Base-by-base conservation (phyloP, 2,329 filamentous ascomycete species). In the Pyrenochaeta sp. region DNA sequence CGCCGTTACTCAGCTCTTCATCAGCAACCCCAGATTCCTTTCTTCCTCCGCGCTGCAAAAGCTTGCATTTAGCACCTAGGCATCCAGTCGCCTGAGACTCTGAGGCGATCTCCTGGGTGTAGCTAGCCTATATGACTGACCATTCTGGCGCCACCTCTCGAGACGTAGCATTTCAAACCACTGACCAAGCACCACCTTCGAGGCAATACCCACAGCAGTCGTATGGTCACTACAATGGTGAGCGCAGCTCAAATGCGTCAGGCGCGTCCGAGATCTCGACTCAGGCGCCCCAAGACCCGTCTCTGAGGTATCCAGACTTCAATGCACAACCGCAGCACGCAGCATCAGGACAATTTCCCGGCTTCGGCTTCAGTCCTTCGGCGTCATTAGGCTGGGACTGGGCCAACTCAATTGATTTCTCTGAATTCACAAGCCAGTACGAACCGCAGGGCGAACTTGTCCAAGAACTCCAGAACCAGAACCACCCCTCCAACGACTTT, bases 391-490 rank as follows among this genome's bases (percentile, higher is more conserved):
- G 63, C 40, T 77, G 75, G 75, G 74, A 77, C 60, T 79, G 75
- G 76, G 68, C 72, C 29, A 66, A 63, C 36, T 60, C 73, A 7
- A 58, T 74, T 44, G 72, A 74, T 53, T 72, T 73, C 36, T 54
- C 69, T 18, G 68, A 68, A 36, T 70, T 75, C 39, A 58, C 65
- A 4, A 63, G 66, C 27, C 70, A 75, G 46, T 79, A 77, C 71
- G 78, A 81, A 53, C 78, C 77, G 3, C 78, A 79, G 62, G 79
- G 78, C 37, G 78, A 80, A 61, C 70, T 80, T n/a, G 58, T 75
- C 14, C 72, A 75, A 45, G 74, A 77, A 61, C 63, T 67, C 21
- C 70, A 67, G 46, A 60, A 66, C 30, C 71, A 72, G 51, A 58
- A 52, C n/a, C 45, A 55, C 5, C 48, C 66, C 10, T 51, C 60